Base-by-base conservation (phyloP, 2,329 filamentous ascomycete species). In the Penicillium sp. region DNA sequence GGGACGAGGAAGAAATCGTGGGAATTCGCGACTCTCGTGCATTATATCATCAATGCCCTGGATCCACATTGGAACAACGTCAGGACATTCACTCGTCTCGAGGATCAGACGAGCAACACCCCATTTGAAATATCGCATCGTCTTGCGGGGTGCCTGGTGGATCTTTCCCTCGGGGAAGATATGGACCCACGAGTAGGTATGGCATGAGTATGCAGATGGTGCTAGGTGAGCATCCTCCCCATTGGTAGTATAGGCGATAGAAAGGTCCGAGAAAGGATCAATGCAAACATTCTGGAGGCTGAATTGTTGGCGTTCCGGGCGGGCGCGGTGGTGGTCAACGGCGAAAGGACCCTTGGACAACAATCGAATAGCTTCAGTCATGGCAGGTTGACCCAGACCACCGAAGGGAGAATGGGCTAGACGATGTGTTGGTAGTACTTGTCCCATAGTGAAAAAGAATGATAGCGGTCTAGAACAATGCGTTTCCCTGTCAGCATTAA, bases 41-140 rank as follows among this genome's bases (percentile, higher is more conserved):
- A 97, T 97, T 63, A 96, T 81, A 55, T 88, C 77, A 69, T 97
- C 89, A 14, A 90, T 89, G 24, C 94, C 94, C 67, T 97, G 91
- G 46, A 97, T 88, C 80, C 95, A 99, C 76, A 99, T 93, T 39
- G 94, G 92, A 31, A 99, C 83, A 18, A 99, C 83, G 63, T 95
- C 90, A 0, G 94, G 94, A 58, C 90, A 87, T 3, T 91, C 91
- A 45, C 93, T 89, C 43, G 88, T 85, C 74, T 99, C 94, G 43
- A 99, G 84, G 54, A 99, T 94, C 54, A 97, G 81, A 2, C 94
- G 86, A 6, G 93, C 91, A 1, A 97, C 82, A 1, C 94, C 94
- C 94, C 94, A 99, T 78, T 96, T 97, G 84, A 97, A 97, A 77
- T 99, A 99, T 26, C 94, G 89, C 81, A 97, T 87, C 7, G 87